phyloP scores from a whole-genome alignment of 169 alveolate genomes.

The Toxoplasma gondii region DNA sequence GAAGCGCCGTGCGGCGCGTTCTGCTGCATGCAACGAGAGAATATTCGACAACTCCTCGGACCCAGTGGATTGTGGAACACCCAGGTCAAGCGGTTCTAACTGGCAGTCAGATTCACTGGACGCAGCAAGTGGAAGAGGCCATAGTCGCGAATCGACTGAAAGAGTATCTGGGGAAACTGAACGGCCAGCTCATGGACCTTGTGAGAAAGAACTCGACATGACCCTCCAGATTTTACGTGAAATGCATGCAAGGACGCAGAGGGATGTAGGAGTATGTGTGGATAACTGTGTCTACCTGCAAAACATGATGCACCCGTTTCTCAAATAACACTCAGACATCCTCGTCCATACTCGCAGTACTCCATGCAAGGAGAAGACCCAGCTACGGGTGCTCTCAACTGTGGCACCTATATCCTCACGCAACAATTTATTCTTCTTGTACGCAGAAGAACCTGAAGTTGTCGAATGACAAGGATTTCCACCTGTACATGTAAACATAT shows the following conservation, averaged over 20 bases:
- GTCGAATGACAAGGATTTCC: background rate
- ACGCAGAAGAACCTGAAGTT: too few relatives aligned
- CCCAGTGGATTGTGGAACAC: slow-evolving; percentile 91
- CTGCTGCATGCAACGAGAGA: slow-evolving; percentile 37
- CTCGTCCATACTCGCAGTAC: too few relatives aligned
- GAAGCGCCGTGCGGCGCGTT: slow-evolving; percentile 79
- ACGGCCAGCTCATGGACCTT: slow-evolving; percentile 86
- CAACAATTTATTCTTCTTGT: too few relatives aligned
- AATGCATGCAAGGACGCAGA: too few relatives aligned
- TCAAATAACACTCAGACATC: too few relatives aligned
- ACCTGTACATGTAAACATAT: background rate
- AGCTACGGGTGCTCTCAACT: too few relatives aligned
- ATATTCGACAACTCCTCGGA: slow-evolving; percentile 83
- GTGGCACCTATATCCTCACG: too few relatives aligned
- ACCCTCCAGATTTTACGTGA: too few relatives aligned
- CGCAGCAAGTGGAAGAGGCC: slow-evolving; percentile 91
- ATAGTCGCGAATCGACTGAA: slow-evolving; percentile 79
- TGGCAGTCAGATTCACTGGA: slow-evolving; percentile 93
- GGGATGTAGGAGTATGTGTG: too few relatives aligned
- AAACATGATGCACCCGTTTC: too few relatives aligned
- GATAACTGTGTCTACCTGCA: too few relatives aligned
- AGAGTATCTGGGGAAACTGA: slow-evolving; percentile 77
- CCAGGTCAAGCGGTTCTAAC: slow-evolving; percentile 93
- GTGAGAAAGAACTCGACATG: slow-evolving; percentile 69
- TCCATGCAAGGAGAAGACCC: too few relatives aligned